These are phyloP conservation scores for Exophiala spinifera DNA, from an alignment of 2,329 filamentous ascomycete genomes.

Conservation along the genomic window DNA sequence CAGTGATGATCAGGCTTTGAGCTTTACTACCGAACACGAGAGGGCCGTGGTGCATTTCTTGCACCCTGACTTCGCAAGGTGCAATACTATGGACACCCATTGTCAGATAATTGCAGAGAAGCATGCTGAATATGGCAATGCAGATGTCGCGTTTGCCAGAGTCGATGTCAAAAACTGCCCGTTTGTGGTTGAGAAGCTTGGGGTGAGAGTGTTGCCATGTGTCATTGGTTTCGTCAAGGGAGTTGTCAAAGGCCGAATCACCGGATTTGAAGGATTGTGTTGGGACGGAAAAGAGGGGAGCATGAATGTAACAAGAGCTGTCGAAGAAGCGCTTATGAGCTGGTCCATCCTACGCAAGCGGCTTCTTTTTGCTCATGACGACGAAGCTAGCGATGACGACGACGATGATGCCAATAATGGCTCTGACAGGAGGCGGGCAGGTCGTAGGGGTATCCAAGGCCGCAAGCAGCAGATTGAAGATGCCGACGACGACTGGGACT, in stretches of 20 bases:
- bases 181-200: conserved; percentile 48
- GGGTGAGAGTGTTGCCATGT: conserved; percentile 46
- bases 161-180: conserved; percentile 46
- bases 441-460: conserved; percentile 34
- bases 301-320: conserved; percentile 39
- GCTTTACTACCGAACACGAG: conserved; percentile 58
- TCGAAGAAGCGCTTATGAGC: conserved; percentile 43
- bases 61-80: conserved; percentile 62
- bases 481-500: conserved; percentile 49
- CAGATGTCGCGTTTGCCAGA: conserved; percentile 43
- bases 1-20: conserved; percentile 57
- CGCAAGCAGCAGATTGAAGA: conserved; percentile 33
- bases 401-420: conserved; percentile 27
- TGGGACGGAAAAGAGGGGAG: conserved; percentile 38
- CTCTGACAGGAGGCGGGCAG: conserved; percentile 23
- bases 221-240: conserved; percentile 50
- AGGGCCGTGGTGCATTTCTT: conserved; percentile 62
- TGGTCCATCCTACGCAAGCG: conserved; percentile 39
- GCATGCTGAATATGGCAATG: conserved; percentile 32
- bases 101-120: conserved; percentile 45
- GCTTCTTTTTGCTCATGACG: conserved; percentile 34
- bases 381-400: conserved; percentile 23
- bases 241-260: conserved; percentile 42
- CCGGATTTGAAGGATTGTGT: conserved; percentile 49
- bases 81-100: conserved; percentile 60